Evolutionary conservation across 2,329 filamentous ascomycete genomes (phyloP).

Genomic region (Lachnellula hyalina): DNA sequence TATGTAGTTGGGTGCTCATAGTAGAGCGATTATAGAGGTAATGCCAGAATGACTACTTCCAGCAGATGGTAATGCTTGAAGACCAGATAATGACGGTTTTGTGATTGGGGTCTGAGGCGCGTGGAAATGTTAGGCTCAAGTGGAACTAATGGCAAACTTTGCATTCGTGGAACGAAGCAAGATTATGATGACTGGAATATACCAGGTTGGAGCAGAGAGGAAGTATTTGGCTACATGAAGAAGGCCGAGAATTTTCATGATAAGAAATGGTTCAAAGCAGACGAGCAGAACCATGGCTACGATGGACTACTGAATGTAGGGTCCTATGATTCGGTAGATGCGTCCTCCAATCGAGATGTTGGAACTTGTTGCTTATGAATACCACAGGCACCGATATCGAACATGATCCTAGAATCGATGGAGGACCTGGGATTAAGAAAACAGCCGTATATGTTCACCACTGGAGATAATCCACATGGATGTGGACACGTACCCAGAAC

Average conservation of each 20-base stretch:
- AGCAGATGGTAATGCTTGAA: too few relatives aligned
- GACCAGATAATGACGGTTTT: too few relatives aligned
- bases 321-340: constrained; percentile 47
- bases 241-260: constrained; percentile 55
- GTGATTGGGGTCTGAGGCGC: too few relatives aligned
- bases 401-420: constrained; percentile 50
- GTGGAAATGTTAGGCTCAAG: too few relatives aligned
- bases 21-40: too few relatives aligned
- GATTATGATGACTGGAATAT: constrained; percentile 51
- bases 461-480: constrained; percentile 45
- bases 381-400: constrained; percentile 43
- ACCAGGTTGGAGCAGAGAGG: constrained; percentile 50
- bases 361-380: background rate
- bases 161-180: constrained; percentile 44
- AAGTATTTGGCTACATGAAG: constrained; percentile 51
- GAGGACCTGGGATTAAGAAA: constrained; percentile 48
- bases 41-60: too few relatives aligned
- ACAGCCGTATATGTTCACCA: constrained; percentile 55
- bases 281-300: constrained; percentile 43
- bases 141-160: constrained; percentile 45
- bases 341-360: background rate
- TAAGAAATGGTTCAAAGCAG: constrained; percentile 52
- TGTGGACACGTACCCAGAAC: constrained; percentile 51
- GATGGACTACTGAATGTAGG: constrained; percentile 49
- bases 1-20: too few relatives aligned